Evolutionary conservation across 768 basidiomycete genomes (phyloP), one percentile per base, ranked within the genome.

Genomic region (Grammothele lineata): DNA sequence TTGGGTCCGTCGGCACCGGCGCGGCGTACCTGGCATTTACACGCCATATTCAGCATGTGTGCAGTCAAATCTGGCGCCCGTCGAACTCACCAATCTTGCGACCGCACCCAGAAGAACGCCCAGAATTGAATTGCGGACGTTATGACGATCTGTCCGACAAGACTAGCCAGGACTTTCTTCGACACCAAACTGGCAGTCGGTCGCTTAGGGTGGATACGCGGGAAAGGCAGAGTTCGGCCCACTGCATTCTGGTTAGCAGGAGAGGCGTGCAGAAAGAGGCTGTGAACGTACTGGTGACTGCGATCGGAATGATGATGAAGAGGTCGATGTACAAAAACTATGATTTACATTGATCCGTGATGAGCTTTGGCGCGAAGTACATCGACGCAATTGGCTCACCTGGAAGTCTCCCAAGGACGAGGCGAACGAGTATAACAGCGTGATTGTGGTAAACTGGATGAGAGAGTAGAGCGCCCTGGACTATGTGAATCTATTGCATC

Each of bases 371-470:
- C 14, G n/a, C 14, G 18, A 41, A 78, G 44, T 50, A 88, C n/a
- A n/a, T n/a, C n/a, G n/a, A n/a, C n/a, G n/a, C n/a, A n/a, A n/a
- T n/a, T n/a, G n/a, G n/a, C n/a, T n/a, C n/a, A n/a, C 92, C 80
- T 98, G 88, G 65, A 98, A 95, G 64, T 99, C 95, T 37, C 94
- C 95, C 30, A 99, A 70, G 37, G 92, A 92, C 6, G 92, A 95
- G 0, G 93, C 95, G 62, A 99, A 96, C 0, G 92, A 93, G 66
- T 99, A 99, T 25, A 99, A 66, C 49, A 98, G 66, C 2, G 93
- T 96, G 50, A 98, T 89, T 3, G 93, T 92, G n/a, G 94, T 97
- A 63, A 99, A 99, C 64, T 99, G 96, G 43, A 99, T 99, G 56
- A 99, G 75, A 11, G 96, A 99, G 67, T 98, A 99, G 36, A 99